phyloP scores from a whole-genome alignment of 306 rosid species.

The Crotalaria pallida region DNA sequence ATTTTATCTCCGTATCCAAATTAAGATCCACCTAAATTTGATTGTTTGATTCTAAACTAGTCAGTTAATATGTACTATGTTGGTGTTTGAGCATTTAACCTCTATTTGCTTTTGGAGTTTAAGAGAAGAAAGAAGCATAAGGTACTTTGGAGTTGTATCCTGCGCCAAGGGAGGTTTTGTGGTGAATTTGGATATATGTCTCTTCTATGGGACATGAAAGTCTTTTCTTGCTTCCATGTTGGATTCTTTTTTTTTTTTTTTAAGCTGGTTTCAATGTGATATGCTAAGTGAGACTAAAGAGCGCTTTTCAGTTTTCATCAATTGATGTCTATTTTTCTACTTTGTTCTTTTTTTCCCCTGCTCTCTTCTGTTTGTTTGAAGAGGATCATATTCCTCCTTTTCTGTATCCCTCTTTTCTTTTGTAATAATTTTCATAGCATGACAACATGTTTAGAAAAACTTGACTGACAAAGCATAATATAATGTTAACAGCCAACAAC shows the following conservation, averaged over 20 bases:
- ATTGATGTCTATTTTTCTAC: not conserved
- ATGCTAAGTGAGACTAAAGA: not conserved
- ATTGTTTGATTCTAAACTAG: not conserved
- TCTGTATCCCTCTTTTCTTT: not conserved
- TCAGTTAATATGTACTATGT: not conserved
- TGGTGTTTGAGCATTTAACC: not conserved
- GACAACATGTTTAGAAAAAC: not conserved
- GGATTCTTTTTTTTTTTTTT: not conserved
- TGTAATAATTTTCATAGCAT: not conserved
- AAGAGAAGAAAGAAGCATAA: not conserved
- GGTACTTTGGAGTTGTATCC: not conserved
- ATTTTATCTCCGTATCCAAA: not conserved
- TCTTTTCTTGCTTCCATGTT: not conserved
- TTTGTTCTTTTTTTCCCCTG: not conserved
- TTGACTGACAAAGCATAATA: not conserved
- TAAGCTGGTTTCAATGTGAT: not conserved
- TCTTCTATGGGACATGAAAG: not conserved
- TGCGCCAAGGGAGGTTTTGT: not conserved
- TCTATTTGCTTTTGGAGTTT: not conserved
- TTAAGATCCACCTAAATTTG: not conserved
- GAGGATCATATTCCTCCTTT: not conserved
- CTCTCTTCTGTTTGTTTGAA: not conserved
- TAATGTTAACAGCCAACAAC: not conserved
- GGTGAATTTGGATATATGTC: not conserved
- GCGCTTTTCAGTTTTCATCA: slow-evolving; percentile 10